Percentiles rank a stretch among this genome's conserved stretches.
phyloP scores from a whole-genome alignment of 2,329 filamentous ascomycete species.

The Aspergillus pseudotamarii region DNA sequence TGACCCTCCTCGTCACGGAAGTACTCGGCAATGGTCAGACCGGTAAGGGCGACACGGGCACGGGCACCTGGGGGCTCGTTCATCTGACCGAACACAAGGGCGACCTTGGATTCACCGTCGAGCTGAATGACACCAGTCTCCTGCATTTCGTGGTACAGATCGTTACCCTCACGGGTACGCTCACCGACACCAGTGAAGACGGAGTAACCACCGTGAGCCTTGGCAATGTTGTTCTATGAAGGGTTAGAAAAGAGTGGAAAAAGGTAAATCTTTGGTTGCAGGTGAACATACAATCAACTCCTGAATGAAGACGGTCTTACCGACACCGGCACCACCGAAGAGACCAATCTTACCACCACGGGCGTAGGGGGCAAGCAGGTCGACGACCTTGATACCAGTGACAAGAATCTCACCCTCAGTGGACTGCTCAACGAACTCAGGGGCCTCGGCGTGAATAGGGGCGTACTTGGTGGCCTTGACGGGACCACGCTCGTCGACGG shows the following conservation, averaged over 20 bases:
- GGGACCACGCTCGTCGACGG: constrained; percentile 98
- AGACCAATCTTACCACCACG: constrained; percentile 99
- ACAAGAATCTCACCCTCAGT: constrained; percentile 95
- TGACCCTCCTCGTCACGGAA: constrained; percentile 82
- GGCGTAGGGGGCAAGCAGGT: constrained; percentile 96
- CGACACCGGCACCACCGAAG: constrained; percentile 99
- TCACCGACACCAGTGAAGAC: constrained; percentile 99
- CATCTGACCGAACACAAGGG: constrained; percentile 99
- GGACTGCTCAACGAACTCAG: constrained; percentile 91
- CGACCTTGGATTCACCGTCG: constrained; percentile 99
- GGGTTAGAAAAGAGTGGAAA: not conserved
- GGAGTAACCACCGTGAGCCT: constrained; percentile 99
- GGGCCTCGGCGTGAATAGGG: constrained; percentile 93
- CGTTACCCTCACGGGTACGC: constrained; percentile 99
- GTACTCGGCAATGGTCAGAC: constrained; percentile 69
- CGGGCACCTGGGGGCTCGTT: constrained; percentile 99
- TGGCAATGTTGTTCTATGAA: constrained; percentile 94
- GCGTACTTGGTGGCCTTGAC: constrained; percentile 88
- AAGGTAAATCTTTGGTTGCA: not conserved
- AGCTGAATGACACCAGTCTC: constrained; percentile 99
- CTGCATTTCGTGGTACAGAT: constrained; percentile 99
- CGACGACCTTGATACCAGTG: constrained; percentile 99
- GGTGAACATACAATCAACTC: constrained; percentile 75
- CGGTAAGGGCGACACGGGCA: constrained; percentile 99
- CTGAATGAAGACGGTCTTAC: constrained; percentile 99